Evolutionary conservation across 2,329 filamentous ascomycete genomes (phyloP).

Genomic region (Didymella segeticola): DNA sequence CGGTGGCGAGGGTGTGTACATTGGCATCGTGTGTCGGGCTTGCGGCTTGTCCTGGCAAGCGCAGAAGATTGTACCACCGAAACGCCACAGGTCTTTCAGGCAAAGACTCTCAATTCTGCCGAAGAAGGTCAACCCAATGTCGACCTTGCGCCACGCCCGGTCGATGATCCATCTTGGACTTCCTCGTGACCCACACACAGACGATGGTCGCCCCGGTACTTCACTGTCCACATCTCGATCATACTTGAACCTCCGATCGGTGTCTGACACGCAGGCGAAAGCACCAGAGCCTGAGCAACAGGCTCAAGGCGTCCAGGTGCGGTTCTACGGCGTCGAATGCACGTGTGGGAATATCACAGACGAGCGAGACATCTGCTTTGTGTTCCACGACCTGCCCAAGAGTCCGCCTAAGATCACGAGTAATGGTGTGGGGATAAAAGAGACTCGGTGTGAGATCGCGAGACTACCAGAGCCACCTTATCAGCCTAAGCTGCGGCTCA

Average conservation of each 20-base stretch:
- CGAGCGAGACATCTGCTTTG: slow-evolving; percentile 14
- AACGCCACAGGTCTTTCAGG: neutral
- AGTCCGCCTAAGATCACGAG: neutral
- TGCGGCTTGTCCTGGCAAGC: slow-evolving; percentile 37
- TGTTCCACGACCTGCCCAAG: slow-evolving; percentile 27
- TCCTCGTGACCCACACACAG: neutral
- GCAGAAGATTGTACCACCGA: slow-evolving; percentile 6
- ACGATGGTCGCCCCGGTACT: neutral
- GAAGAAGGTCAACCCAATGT: slow-evolving; percentile 21
- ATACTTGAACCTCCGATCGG: slow-evolving; percentile 14
- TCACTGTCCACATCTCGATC: slow-evolving; percentile 11
- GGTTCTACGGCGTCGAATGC: slow-evolving; percentile 31
- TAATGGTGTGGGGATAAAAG: neutral
- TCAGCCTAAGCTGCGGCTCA: slow-evolving; percentile 21
- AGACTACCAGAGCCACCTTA: slow-evolving; percentile 8
- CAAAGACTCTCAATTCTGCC: slow-evolving; percentile 18
- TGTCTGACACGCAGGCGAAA: slow-evolving; percentile 20
- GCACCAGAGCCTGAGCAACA: slow-evolving; percentile 16
- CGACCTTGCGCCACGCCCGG: slow-evolving; percentile 19
- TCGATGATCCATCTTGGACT: slow-evolving; percentile 20
- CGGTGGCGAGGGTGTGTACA: slow-evolving; percentile 17
- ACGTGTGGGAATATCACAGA: slow-evolving; percentile 26
- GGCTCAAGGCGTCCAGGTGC: slow-evolving; percentile 23
- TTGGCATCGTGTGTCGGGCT: slow-evolving; percentile 33
- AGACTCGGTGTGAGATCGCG: neutral